Conservation (phyloP, 768 basidiomycete genomes). For the Kwoniella pini region DNA sequence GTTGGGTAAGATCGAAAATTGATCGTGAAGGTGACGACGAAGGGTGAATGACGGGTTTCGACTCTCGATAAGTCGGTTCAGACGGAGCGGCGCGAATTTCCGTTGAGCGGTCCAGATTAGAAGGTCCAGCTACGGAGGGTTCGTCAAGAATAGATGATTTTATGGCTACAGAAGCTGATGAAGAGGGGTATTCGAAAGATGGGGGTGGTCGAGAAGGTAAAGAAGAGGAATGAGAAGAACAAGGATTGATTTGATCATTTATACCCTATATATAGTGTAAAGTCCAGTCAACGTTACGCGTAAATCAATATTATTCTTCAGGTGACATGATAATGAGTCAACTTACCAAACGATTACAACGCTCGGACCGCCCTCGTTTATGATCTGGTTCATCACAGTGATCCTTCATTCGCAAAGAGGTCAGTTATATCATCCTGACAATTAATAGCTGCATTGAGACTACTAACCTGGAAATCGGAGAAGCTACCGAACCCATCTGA, state of each 20-base stretch:
- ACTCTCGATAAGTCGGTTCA: background rate
- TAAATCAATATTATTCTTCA: background rate
- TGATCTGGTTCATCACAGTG: constrained; percentile 36
- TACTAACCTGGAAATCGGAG: constrained; percentile 35
- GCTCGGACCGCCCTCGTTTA: constrained; percentile 13
- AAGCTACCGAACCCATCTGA: constrained; percentile 37
- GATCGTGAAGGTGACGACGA: background rate
- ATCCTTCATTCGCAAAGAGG: constrained; percentile 27
- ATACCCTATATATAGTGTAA: constrained; percentile 1
- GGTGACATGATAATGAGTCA: background rate
- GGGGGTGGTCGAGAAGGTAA: background rate
- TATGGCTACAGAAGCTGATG: background rate
- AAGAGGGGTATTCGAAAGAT: constrained; percentile 2
- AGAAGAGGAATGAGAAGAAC: background rate
- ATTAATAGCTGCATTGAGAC: no score
- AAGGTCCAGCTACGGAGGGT: background rate
- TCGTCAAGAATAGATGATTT: constrained; percentile 1
- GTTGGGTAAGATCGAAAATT: background rate
- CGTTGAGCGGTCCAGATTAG: background rate
- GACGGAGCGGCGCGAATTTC: background rate
- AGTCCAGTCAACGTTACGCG: constrained; percentile 12
- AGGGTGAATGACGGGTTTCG: background rate
- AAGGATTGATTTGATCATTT: background rate
- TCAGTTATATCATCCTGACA: background rate
- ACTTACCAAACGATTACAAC: constrained; percentile 20